These are phyloP conservation scores for Hypsizygus ulmarius DNA, from an alignment of 1,284 basidiomycete species.

Conservation along the genomic window DNA sequence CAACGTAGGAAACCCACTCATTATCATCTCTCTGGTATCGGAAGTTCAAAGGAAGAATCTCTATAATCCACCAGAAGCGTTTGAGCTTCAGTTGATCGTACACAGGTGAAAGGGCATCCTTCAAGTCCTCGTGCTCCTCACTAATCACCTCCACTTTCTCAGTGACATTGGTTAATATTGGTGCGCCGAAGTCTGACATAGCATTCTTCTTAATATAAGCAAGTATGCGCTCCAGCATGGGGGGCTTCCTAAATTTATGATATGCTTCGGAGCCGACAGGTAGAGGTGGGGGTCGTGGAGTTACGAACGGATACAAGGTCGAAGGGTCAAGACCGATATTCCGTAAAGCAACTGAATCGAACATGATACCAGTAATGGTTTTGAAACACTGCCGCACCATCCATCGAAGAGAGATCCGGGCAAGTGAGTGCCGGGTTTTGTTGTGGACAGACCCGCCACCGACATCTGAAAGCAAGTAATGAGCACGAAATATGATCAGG, in stretches of 20 bases:
- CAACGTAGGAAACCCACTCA: slow-evolving; percentile 29
- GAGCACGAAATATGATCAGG: background rate
- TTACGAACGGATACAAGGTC: slow-evolving; percentile 31
- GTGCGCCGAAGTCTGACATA: background rate
- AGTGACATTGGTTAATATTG: background rate
- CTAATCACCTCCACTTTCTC: slow-evolving; percentile 10
- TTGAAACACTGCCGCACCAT: slow-evolving; percentile 45
- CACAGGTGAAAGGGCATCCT: slow-evolving; percentile 48
- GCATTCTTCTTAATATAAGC: slow-evolving; percentile 13
- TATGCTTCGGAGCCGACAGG: slow-evolving; percentile 13
- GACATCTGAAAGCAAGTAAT: slow-evolving; percentile 14
- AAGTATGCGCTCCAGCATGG: slow-evolving; percentile 1
- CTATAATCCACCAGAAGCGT: slow-evolving; percentile 55
- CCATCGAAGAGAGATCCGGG: slow-evolving; percentile 47
- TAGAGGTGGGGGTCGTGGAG: slow-evolving; percentile 26
- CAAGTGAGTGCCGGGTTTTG: slow-evolving; percentile 38
- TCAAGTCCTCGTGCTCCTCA: slow-evolving; percentile 51
- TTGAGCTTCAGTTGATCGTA: slow-evolving; percentile 50
- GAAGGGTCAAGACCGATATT: slow-evolving; percentile 35
- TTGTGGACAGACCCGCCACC: slow-evolving; percentile 32
- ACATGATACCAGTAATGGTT: slow-evolving; percentile 36
- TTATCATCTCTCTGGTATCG: slow-evolving; percentile 37
- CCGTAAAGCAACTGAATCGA: slow-evolving; percentile 33
- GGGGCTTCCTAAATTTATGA: slow-evolving; percentile 7
- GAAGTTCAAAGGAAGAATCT: slow-evolving; percentile 41